Conservation (phyloP, 805 yeast species). For the Myxozyma neotropica region DNA sequence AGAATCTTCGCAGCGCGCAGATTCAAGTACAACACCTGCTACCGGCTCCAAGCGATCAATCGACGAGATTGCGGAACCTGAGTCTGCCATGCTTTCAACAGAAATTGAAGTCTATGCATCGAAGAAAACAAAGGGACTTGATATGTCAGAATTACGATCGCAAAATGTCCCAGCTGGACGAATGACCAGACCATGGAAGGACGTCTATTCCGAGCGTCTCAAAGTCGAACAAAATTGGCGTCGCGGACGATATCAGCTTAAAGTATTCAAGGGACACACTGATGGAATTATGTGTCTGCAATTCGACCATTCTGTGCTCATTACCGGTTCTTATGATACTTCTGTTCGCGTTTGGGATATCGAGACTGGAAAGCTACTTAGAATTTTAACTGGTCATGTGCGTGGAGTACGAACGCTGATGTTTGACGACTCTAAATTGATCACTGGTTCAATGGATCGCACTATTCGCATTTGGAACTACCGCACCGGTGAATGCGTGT, state of each 20-base stretch:
- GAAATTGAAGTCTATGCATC: not conserved
- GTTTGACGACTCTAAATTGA: constrained; percentile 85
- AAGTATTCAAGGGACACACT: constrained; percentile 73
- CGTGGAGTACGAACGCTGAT: constrained; percentile 83
- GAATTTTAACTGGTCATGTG: constrained; percentile 84
- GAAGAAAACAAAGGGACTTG: constrained; percentile 17
- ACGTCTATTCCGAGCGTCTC: constrained; percentile 87
- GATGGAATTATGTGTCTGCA: constrained; percentile 90
- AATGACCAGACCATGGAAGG: constrained; percentile 86
- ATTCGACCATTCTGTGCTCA: constrained; percentile 74
- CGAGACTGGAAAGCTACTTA: constrained; percentile 70
- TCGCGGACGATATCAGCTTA: constrained; percentile 67
- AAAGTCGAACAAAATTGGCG: constrained; percentile 95
- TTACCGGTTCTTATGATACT: constrained; percentile 91
- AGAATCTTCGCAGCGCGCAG: not conserved
- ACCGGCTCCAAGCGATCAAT: constrained; percentile 11
- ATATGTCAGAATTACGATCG: constrained; percentile 13
- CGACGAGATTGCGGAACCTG: not conserved
- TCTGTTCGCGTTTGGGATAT: constrained; percentile 93
- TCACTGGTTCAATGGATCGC: constrained; percentile 88
- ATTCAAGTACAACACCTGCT: constrained; percentile 1
- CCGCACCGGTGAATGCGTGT: constrained; percentile 89
- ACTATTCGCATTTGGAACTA: constrained; percentile 96
- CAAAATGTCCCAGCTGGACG: constrained; percentile 27
- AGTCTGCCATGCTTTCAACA: not conserved